Evolutionary conservation across 2,329 filamentous ascomycete species (phyloP).

Genomic region (Fusarium sp.): DNA sequence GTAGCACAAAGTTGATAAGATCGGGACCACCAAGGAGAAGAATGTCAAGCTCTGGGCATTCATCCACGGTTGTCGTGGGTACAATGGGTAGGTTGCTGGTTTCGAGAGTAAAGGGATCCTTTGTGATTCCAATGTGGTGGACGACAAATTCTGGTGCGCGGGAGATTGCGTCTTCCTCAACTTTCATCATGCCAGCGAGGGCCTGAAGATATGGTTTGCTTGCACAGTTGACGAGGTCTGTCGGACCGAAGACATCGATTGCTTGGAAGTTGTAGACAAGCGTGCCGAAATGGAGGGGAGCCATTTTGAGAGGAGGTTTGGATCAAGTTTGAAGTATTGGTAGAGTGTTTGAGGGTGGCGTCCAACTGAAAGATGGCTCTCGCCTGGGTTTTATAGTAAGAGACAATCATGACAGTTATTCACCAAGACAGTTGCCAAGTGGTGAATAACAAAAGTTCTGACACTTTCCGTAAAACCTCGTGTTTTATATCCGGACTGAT

Average conservation of each 20-base stretch:
- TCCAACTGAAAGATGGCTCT: not conserved
- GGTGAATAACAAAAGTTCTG: not conserved
- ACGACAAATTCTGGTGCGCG: conserved; percentile 50
- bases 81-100: conserved; percentile 36
- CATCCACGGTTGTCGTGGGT: conserved; percentile 52
- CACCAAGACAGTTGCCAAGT: too few species aligned
- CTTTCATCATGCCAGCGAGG: conserved; percentile 23
- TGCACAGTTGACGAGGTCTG: conserved; percentile 50
- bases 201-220: conserved; percentile 36
- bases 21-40: conserved; percentile 55
- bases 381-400: not conserved
- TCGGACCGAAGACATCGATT: conserved; percentile 52
- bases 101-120: conserved; percentile 46
- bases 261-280: conserved; percentile 52
- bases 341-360: not conserved
- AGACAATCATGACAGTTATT: too few species aligned
- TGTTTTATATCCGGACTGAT: conserved; percentile 9
- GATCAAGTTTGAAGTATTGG: not conserved
- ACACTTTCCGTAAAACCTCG: not conserved
- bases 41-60: conserved; percentile 55
- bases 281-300: conserved; percentile 29
- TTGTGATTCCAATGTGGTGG: conserved; percentile 53
- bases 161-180: conserved; percentile 39
- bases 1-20: conserved; percentile 45
- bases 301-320: conserved; percentile 2